A percentile compares a stretch with the other conserved stretches of the same genome.
Evolutionary conservation across 768 basidiomycete species (phyloP).

Genomic region (Mycena albidolilacea): DNA sequence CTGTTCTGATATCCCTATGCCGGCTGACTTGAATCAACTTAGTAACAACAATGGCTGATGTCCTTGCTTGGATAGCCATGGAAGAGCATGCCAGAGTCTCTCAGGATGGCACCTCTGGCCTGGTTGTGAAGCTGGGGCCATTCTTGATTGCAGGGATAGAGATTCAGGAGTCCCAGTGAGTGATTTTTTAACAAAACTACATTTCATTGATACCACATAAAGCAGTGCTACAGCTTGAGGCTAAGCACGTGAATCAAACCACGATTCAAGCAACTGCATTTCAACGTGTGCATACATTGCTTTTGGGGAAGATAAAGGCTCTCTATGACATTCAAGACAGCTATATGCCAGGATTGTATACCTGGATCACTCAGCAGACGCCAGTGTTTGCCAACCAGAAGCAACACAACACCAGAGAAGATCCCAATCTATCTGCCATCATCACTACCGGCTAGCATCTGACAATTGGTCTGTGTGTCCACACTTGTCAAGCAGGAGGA

Average conservation of each 20-base stretch:
- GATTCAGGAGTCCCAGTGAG: slow-evolving; percentile 28
- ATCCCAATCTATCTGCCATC: slow-evolving; percentile 42
- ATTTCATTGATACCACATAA: neutral
- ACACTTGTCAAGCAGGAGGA: slow-evolving; percentile 39
- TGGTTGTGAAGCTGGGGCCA: slow-evolving; percentile 6
- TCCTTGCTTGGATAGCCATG: slow-evolving; percentile 26
- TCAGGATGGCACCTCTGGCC: neutral
- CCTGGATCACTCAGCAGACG: neutral
- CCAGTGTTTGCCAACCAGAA: neutral
- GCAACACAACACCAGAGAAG: slow-evolving; percentile 30
- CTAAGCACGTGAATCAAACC: neutral
- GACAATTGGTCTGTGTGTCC: slow-evolving; percentile 19
- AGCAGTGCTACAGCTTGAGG: neutral
- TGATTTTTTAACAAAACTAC: neutral
- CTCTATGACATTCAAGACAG: neutral
- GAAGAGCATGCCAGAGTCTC: slow-evolving; percentile 34
- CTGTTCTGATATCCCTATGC: neutral
- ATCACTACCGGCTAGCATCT: slow-evolving; percentile 16
- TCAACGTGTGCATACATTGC: neutral
- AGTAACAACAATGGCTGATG: slow-evolving; percentile 29
- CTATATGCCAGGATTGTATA: neutral
- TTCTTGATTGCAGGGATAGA: slow-evolving; percentile 36
- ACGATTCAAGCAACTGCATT: neutral
- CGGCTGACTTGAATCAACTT: too few species aligned
- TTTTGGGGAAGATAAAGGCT: neutral